Evolutionary conservation across 352 stramenopile genomes (phyloP).

Genomic region (Pythium apleroticum): DNA sequence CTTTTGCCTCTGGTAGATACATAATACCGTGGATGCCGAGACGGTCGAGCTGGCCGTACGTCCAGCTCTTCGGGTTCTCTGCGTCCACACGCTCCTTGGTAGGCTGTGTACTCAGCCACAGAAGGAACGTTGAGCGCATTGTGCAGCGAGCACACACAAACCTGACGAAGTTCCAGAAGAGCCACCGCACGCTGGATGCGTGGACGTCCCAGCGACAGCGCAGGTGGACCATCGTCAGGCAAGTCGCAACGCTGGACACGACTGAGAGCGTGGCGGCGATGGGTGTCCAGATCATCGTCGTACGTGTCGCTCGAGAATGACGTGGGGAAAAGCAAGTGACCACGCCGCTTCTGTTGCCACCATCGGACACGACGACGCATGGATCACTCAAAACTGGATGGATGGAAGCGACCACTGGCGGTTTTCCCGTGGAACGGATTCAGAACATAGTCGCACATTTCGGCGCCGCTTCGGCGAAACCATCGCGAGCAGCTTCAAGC

Average conservation of each 20-base stretch:
- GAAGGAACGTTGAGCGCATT: constrained; percentile 39
- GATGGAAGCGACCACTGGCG: no score
- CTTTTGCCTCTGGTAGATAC: constrained; percentile 24
- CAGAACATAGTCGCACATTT: no score
- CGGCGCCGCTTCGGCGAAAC: no score
- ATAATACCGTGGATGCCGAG: constrained; percentile 48
- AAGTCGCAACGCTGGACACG: constrained; percentile 15
- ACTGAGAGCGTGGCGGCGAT: constrained; percentile 2
- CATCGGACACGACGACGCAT: no score
- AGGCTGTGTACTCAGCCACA: constrained; percentile 26
- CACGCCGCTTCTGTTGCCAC: no score
- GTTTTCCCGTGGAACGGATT: no score
- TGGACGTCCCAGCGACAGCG: constrained; percentile 26
- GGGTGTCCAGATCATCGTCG: constrained; percentile 13
- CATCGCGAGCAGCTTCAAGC: no score
- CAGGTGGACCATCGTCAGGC: constrained; percentile 24
- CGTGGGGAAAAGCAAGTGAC: no score
- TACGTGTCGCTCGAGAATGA: no score
- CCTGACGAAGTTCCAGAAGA: constrained; percentile 64
- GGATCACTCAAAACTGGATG: no score
- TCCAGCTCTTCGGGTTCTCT: constrained; percentile 6
- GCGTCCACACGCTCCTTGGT: constrained; percentile 9
- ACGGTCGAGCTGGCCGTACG: constrained; percentile 35
- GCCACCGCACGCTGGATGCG: constrained; percentile 47
- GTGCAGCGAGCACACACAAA: constrained; percentile 41